A percentile compares a stretch with the other conserved stretches of the same genome.
phyloP scores from a whole-genome alignment of 1,284 basidiomycete species.

The Ustilago vetiveriae region DNA sequence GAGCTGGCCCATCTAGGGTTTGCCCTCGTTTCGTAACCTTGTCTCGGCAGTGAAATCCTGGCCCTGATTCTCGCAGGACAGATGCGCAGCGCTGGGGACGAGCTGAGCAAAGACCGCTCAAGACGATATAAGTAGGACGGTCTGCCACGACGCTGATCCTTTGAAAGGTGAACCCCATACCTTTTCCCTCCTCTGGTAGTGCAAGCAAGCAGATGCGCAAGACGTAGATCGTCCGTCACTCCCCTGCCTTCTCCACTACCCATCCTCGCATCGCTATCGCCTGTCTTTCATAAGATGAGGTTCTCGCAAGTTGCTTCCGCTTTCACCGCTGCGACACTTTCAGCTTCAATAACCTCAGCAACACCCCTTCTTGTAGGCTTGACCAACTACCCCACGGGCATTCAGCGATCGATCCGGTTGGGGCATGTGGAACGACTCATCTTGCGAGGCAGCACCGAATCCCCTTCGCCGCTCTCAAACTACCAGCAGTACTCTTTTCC shows the following conservation, averaged over 20 bases:
- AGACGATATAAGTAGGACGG: background rate
- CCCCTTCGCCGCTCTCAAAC: constrained; percentile 30
- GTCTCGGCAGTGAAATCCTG: no score
- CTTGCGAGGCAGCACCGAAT: constrained; percentile 17
- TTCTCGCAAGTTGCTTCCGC: constrained; percentile 14
- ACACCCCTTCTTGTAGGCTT: constrained; percentile 5
- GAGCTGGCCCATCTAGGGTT: no score
- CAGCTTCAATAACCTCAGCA: constrained; percentile 17
- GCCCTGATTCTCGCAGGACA: background rate
- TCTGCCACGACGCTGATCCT: background rate
- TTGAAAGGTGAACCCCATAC: background rate
- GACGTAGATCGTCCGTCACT: background rate
- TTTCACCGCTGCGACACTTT: constrained; percentile 12
- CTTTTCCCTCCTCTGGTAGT: background rate
- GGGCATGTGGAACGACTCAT: constrained; percentile 20
- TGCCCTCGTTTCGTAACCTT: no score
- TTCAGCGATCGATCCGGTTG: constrained; percentile 19
- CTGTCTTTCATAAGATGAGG: constrained; percentile 6
- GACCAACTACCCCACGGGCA: constrained; percentile 15
- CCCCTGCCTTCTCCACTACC: background rate
- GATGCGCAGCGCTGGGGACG: background rate
- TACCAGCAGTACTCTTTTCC: constrained; percentile 41
- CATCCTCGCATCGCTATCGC: background rate
- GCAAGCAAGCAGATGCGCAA: background rate
- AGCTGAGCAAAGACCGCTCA: background rate